phyloP scores from a whole-genome alignment of 2,329 filamentous ascomycete species.

The Furcasterigmium sp. region DNA sequence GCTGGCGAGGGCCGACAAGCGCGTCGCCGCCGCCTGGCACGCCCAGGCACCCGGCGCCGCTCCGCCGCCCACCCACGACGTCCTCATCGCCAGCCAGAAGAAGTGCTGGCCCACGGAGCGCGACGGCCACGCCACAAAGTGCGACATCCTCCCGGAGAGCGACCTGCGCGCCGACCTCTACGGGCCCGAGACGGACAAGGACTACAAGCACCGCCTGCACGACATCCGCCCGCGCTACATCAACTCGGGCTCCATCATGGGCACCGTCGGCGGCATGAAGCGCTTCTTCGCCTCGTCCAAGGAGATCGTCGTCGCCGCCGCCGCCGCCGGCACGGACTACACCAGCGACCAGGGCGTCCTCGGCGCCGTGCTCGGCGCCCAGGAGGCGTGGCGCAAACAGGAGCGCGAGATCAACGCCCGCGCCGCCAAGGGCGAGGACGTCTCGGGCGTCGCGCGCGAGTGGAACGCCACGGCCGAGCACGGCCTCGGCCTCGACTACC shows the following conservation, averaged over 20 bases:
- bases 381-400: constrained; percentile 12
- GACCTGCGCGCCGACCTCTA: constrained; percentile 15
- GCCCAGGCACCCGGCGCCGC: neutral
- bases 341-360: constrained; percentile 24
- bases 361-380: constrained; percentile 23
- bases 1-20: constrained; percentile 25
- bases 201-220: constrained; percentile 5
- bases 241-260: constrained; percentile 24
- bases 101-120: constrained; percentile 14
- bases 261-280: constrained; percentile 19
- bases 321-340: constrained; percentile 9
- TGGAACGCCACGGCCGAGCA: constrained; percentile 14
- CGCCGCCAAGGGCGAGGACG: neutral
- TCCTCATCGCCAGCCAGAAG: constrained; percentile 17
- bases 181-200: constrained; percentile 14
- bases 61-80: constrained; percentile 18
- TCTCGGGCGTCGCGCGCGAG: neutral
- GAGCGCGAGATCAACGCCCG: neutral
- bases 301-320: constrained; percentile 17
- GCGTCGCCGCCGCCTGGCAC: constrained; percentile 19
- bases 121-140: constrained; percentile 15
- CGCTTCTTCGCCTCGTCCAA: constrained; percentile 14
- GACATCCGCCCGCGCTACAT: constrained; percentile 20
- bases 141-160: constrained; percentile 17
- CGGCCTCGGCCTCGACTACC: constrained; percentile 20